phyloP scores from a whole-genome alignment of 1,139 yeast genomes.

The Lodderomyces oxycetoniae region DNA sequence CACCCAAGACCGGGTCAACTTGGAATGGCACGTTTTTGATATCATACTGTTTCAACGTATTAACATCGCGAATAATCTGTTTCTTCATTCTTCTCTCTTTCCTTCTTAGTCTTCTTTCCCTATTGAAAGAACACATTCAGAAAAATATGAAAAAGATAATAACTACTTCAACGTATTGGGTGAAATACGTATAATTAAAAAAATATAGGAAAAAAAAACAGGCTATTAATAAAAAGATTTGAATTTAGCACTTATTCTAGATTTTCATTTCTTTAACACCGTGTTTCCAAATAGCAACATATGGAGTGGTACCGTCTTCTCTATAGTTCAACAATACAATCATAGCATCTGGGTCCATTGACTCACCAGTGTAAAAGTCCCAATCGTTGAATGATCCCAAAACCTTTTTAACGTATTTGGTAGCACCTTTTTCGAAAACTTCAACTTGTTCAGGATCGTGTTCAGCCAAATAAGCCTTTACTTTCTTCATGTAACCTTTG shows the following conservation, averaged over 20 bases:
- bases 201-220: too few relatives aligned
- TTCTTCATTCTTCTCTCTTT: conserved; percentile 41
- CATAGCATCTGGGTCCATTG: conserved; percentile 99
- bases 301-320: conserved; percentile 99
- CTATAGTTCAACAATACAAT: conserved; percentile 97
- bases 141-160: too few relatives aligned
- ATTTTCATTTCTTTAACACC: conserved; percentile 87
- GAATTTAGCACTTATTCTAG: too few relatives aligned
- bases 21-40: conserved; percentile 29
- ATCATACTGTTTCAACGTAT: conserved; percentile 40
- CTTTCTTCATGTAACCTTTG: conserved; percentile 97
- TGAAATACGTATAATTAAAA: too few relatives aligned
- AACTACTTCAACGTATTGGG: too few relatives aligned
- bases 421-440: conserved; percentile 94
- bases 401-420: conserved; percentile 91
- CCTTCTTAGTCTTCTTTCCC: conserved; percentile 34
- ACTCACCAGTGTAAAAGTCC: conserved; percentile 99
- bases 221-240: too few relatives aligned
- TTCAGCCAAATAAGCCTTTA: conserved; percentile 87
- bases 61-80: conserved; percentile 43
- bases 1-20: conserved; percentile 79
- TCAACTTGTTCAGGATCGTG: conserved; percentile 80
- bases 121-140: too few relatives aligned
- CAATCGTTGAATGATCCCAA: conserved; percentile 93
- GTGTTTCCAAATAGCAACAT: conserved; percentile 97